These are phyloP conservation scores for Aspergillus heteromorphus DNA, from an alignment of 495 filamentous ascomycete species.

Conservation along the genomic window DNA sequence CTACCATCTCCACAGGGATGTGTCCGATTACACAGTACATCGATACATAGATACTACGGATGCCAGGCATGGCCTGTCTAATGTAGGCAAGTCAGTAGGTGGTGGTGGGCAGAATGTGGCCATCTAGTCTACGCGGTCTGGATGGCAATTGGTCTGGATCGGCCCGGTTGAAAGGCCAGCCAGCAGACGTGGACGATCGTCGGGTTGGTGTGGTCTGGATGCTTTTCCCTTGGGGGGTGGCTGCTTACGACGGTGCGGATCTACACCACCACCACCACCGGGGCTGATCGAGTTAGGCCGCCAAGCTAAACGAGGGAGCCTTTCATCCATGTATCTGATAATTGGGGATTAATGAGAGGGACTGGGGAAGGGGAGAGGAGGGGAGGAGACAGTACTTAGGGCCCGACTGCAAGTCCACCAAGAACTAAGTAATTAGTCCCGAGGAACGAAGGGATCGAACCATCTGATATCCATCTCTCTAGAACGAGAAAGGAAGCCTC, in stretches of 20 bases:
- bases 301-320: not conserved
- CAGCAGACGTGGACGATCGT: not conserved
- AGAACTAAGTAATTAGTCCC: too few species aligned
- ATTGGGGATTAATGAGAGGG: not conserved
- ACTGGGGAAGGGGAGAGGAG: not conserved
- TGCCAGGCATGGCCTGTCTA: too few species aligned
- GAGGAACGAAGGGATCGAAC: not conserved
- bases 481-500: too few species aligned
- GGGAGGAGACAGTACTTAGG: not conserved
- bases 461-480: not conserved
- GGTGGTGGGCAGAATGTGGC: not conserved
- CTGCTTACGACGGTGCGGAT: not conserved
- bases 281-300: not conserved
- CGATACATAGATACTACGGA: too few species aligned
- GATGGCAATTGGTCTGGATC: not conserved
- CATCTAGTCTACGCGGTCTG: not conserved
- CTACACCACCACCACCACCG: not conserved
- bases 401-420: not conserved
- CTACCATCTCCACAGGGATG: not conserved
- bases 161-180: not conserved
- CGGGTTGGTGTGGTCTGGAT: not conserved
- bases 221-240: not conserved
- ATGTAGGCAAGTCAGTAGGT: too few species aligned
- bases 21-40: too few species aligned
- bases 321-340: not conserved